phyloP scores from a whole-genome alignment of 331 rosid species.

The Erythrophleum ivorense region DNA sequence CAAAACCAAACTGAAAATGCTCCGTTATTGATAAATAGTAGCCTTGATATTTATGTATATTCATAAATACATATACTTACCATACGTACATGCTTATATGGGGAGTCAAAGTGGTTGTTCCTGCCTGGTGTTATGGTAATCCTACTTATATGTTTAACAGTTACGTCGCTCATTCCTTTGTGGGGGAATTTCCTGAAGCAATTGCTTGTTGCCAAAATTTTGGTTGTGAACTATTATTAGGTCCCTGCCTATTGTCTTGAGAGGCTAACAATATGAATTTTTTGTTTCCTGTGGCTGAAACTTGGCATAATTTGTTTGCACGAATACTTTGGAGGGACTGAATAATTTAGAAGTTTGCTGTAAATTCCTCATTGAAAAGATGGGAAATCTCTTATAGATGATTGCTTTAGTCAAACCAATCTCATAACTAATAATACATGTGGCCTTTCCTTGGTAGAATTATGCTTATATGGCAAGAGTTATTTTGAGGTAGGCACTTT shows the following conservation, averaged over 20 bases:
- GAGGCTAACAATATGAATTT: background rate
- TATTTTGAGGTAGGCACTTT: conserved; percentile 10
- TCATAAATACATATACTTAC: background rate
- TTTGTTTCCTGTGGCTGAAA: background rate
- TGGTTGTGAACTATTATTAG: conserved; percentile 10
- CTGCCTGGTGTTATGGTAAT: background rate
- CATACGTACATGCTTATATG: background rate
- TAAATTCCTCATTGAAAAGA: background rate
- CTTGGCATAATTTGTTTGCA: background rate
- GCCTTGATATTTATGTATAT: background rate
- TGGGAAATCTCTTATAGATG: background rate
- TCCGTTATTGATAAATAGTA: background rate
- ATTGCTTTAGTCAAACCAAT: background rate
- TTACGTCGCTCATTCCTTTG: conserved; percentile 7
- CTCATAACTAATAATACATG: background rate
- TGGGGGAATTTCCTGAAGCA: conserved; percentile 22
- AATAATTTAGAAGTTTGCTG: background rate
- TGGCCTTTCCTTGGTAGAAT: background rate
- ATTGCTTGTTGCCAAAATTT: conserved; percentile 9
- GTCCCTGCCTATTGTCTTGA: background rate
- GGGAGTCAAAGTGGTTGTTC: conserved; percentile 10
- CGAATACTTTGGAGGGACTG: background rate
- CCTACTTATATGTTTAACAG: background rate
- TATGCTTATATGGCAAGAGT: background rate
- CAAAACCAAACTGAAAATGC: background rate